phyloP scores from a whole-genome alignment of 2,329 filamentous ascomycete genomes.

The Epichloe sibirici region DNA sequence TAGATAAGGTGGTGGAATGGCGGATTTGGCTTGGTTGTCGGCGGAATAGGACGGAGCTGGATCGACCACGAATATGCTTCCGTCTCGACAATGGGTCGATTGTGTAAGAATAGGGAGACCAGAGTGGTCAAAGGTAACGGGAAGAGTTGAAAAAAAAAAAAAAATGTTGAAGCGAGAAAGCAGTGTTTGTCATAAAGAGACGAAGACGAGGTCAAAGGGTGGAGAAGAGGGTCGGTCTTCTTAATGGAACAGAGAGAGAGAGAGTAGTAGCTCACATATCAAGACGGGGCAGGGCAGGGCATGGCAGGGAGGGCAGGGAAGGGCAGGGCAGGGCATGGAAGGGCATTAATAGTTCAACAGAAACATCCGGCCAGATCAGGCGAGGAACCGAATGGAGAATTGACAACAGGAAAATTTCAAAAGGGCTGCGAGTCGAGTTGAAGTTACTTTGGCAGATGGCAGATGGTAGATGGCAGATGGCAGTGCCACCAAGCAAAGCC shows the following conservation, averaged over 20 bases:
- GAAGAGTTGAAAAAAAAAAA: neutral
- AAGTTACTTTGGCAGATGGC: neutral
- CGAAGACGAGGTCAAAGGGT: neutral
- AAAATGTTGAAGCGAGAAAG: neutral
- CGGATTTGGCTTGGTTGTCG: neutral
- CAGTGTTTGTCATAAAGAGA: neutral
- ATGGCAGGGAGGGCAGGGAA: neutral
- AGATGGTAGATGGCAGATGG: neutral
- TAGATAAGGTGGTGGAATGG: neutral
- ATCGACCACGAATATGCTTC: no score
- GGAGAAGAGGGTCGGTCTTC: neutral
- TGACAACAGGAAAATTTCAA: neutral
- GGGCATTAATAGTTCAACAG: slow-evolving; percentile 4
- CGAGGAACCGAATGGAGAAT: neutral
- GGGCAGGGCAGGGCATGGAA: neutral
- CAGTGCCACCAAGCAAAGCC: neutral
- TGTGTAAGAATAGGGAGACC: no score
- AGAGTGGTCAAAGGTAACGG: no score
- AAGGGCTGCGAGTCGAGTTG: neutral
- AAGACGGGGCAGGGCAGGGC: neutral
- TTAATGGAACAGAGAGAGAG: no score
- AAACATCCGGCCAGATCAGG: neutral
- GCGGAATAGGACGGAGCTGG: neutral
- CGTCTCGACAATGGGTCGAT: no score
- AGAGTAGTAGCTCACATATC: no score